Conservation (phyloP, 805 yeast species). For the Yarrowia yakushimensis region DNA sequence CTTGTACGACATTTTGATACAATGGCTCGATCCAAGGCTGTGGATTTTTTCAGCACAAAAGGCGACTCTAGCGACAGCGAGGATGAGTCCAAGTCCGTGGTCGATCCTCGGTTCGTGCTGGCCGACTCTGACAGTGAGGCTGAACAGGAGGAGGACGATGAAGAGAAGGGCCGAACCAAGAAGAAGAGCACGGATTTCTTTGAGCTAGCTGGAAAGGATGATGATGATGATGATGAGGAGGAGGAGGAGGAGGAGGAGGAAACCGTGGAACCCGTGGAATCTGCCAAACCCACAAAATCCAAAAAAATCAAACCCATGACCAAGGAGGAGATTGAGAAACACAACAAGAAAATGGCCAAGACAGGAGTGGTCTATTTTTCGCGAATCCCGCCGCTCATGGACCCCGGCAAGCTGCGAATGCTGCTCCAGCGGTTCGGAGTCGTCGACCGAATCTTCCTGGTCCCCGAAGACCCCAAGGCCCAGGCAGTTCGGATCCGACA, state of each 20-base stretch:
- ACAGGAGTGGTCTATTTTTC: slow-evolving; percentile 95
- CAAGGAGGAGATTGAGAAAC: slow-evolving; percentile 38
- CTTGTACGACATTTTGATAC: not conserved
- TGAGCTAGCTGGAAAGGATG: slow-evolving; percentile 17
- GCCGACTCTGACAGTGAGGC: not conserved
- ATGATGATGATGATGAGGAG: slow-evolving; percentile 29
- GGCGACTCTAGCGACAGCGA: slow-evolving; percentile 23
- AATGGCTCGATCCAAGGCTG: slow-evolving; percentile 11
- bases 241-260: slow-evolving; percentile 24
- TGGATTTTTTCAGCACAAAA: slow-evolving; percentile 17
- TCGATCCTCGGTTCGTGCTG: slow-evolving; percentile 3
- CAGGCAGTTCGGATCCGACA: slow-evolving; percentile 67
- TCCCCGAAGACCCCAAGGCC: slow-evolving; percentile 72
- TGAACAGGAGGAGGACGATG: slow-evolving; percentile 25
- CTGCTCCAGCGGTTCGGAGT: slow-evolving; percentile 78
- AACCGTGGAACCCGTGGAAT: not conserved
- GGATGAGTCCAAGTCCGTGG: not conserved
- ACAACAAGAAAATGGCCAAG: slow-evolving; percentile 50
- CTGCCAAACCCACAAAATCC: not conserved
- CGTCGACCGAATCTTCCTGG: slow-evolving; percentile 78
- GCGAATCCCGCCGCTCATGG: slow-evolving; percentile 93
- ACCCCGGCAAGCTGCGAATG: slow-evolving; percentile 84
- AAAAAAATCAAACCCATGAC: slow-evolving; percentile 33
- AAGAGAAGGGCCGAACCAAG: slow-evolving; percentile 24
- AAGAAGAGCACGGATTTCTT: slow-evolving; percentile 21